A percentile compares a stretch with the other conserved stretches of the same genome.
Conservation (phyloP, 2,329 filamentous ascomycete species). For the Arthroderma sp. region DNA sequence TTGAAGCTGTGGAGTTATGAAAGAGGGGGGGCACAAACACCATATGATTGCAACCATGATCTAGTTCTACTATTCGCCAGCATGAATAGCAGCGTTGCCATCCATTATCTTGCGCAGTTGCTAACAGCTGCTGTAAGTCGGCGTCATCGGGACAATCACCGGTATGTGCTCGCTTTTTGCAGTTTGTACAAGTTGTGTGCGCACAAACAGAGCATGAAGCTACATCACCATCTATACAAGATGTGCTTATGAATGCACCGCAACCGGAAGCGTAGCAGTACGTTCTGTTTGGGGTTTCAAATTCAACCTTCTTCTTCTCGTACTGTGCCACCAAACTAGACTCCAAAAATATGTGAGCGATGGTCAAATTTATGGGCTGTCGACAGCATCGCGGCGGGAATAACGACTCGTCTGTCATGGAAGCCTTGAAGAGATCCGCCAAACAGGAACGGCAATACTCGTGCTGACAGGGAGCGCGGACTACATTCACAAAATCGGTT, state of each 20-base stretch:
- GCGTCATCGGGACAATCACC: slow-evolving; percentile 16
- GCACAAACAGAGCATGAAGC: slow-evolving; percentile 14
- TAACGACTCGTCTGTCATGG: slow-evolving; percentile 15
- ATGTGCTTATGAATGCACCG: slow-evolving; percentile 15
- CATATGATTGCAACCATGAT: slow-evolving; percentile 23
- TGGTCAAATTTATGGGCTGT: slow-evolving; percentile 2
- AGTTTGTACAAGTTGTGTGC: slow-evolving; percentile 14
- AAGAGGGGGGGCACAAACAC: too few relatives aligned
- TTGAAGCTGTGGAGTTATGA: too few relatives aligned
- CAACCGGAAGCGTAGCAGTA: slow-evolving; percentile 17
- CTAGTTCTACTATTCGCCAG: slow-evolving; percentile 35
- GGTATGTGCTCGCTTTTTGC: slow-evolving; percentile 14
- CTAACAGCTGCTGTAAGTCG: slow-evolving; percentile 31
- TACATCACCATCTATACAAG: slow-evolving; percentile 7
- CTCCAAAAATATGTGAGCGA: slow-evolving; percentile 3
- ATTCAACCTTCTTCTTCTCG: slow-evolving; percentile 15
- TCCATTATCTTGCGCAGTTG: slow-evolving; percentile 52
- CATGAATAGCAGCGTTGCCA: slow-evolving; percentile 70
- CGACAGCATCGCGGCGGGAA: slow-evolving; percentile 20
- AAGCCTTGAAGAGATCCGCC: not conserved
- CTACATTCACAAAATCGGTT: slow-evolving; percentile 17
- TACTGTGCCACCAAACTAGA: slow-evolving; percentile 4
- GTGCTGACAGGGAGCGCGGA: slow-evolving; percentile 5
- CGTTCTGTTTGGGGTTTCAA: slow-evolving; percentile 12
- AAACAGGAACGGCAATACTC: slow-evolving; percentile 2